These are phyloP conservation scores for Naegleria gruberi DNA, from an alignment of 208 protist genomes.

Conservation along the genomic window DNA sequence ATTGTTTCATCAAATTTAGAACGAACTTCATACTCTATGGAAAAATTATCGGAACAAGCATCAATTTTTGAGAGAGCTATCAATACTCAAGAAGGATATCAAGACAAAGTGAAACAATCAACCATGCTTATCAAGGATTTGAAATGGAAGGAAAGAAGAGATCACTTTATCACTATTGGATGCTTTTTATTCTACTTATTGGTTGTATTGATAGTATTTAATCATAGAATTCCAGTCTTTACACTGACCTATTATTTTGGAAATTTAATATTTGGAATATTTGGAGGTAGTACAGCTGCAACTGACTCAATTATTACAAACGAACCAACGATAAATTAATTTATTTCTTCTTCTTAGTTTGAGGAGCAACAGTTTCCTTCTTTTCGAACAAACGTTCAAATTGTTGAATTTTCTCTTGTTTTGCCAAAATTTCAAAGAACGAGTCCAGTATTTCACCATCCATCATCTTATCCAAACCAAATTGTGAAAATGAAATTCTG, in stretches of 20 bases:
- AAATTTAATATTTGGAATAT: not conserved
- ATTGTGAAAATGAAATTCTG: conserved; percentile 32
- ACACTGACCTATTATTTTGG: not conserved
- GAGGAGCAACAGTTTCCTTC: not conserved
- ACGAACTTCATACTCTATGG: not conserved
- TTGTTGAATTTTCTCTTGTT: not conserved
- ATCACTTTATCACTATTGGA: not conserved
- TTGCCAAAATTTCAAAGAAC: conserved; percentile 27
- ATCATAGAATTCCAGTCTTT: not conserved
- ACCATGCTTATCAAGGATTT: not conserved
- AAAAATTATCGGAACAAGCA: not conserved
- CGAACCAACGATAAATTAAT: not conserved
- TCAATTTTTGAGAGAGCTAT: not conserved
- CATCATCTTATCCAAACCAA: conserved; percentile 41
- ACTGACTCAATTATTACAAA: not conserved
- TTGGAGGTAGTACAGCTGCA: not conserved
- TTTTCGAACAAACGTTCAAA: not conserved
- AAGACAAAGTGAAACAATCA: not conserved
- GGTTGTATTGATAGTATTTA: not conserved
- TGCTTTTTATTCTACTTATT: not conserved
- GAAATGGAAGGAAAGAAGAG: not conserved
- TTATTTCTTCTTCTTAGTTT: not conserved
- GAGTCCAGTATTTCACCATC: conserved; percentile 31
- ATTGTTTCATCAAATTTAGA: not conserved
- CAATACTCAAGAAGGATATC: not conserved